phyloP scores from a whole-genome alignment of 495 filamentous ascomycete genomes.

The Penicillium pulvis region DNA sequence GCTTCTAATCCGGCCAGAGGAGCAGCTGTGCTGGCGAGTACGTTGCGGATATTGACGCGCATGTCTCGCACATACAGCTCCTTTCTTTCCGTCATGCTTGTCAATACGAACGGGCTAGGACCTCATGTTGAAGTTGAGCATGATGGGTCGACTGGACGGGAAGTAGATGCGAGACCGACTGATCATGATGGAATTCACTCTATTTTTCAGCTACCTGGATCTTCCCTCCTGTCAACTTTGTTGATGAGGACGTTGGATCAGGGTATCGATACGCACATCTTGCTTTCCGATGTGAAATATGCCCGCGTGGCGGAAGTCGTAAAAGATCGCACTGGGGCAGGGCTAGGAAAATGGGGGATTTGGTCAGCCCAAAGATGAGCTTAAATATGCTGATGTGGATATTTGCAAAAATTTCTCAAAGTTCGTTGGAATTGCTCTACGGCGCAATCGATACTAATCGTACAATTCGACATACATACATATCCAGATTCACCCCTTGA shows the following conservation, averaged over 20 bases:
- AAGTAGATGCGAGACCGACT: conserved; percentile 9
- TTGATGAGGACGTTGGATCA: conserved; percentile 45
- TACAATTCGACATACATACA: conserved; percentile 15
- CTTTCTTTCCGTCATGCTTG: conserved; percentile 39
- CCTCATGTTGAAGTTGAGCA: conserved; percentile 11
- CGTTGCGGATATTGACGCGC: conserved; percentile 36
- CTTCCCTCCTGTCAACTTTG: conserved; percentile 32
- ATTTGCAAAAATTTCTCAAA: neutral
- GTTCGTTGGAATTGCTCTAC: conserved; percentile 4
- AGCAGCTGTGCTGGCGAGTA: conserved; percentile 37
- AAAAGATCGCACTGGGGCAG: conserved; percentile 42
- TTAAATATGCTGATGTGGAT: neutral
- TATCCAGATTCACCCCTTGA: conserved; percentile 16
- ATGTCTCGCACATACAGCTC: conserved; percentile 33
- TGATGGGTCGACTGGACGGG: conserved; percentile 3
- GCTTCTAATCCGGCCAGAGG: conserved; percentile 44
- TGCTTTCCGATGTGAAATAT: conserved; percentile 34
- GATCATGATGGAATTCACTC: conserved; percentile 36
- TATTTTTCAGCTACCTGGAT: conserved; percentile 29
- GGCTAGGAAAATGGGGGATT: conserved; percentile 43
- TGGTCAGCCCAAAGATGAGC: conserved; percentile 23
- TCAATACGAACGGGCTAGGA: conserved; percentile 44
- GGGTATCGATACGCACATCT: conserved; percentile 44
- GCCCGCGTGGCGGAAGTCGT: conserved; percentile 41
- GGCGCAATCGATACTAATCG: conserved; percentile 21